Conservation (phyloP, 2,329 filamentous ascomycete genomes). For the Pezicula radicicola region DNA sequence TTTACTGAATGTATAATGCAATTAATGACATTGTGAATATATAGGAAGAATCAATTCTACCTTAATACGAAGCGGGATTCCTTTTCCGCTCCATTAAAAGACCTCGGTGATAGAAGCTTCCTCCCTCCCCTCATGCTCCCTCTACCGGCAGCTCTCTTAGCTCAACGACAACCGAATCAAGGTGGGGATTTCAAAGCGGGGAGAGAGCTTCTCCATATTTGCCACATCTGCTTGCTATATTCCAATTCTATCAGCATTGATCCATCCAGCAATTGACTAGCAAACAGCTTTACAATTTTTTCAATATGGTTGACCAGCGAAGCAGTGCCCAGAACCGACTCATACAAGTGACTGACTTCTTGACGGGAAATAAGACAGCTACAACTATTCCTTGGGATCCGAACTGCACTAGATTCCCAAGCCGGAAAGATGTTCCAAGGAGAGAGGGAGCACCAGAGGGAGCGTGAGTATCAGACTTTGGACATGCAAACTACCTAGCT, state of each 20-base stretch:
- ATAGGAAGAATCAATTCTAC: too few species aligned
- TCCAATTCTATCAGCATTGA: conserved; percentile 1
- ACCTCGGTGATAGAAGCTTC: too few species aligned
- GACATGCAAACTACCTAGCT: not conserved
- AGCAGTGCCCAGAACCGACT: conserved; percentile 17
- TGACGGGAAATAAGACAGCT: conserved; percentile 21
- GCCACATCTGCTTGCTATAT: conserved; percentile 3
- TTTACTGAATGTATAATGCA: too few species aligned
- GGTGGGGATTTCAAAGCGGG: not conserved
- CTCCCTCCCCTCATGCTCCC: too few species aligned
- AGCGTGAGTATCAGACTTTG: conserved; percentile 17
- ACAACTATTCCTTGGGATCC: conserved; percentile 25
- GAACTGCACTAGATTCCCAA: conserved; percentile 25
- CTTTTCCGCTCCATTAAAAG: too few species aligned
- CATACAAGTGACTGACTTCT: conserved; percentile 20
- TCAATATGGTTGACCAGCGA: conserved; percentile 15
- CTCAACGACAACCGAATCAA: too few species aligned
- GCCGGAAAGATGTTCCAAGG: conserved; percentile 22
- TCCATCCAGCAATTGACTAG: too few species aligned
- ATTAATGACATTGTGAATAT: too few species aligned
- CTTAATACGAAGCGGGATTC: too few species aligned
- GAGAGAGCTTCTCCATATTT: not conserved
- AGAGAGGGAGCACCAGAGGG: conserved; percentile 25
- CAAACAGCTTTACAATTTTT: not conserved
- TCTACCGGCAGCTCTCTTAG: too few species aligned